These are phyloP conservation scores for Tillandsia fasciculata DNA, from an alignment of 176 grass and related monocot genomes.

Conservation along the genomic window DNA sequence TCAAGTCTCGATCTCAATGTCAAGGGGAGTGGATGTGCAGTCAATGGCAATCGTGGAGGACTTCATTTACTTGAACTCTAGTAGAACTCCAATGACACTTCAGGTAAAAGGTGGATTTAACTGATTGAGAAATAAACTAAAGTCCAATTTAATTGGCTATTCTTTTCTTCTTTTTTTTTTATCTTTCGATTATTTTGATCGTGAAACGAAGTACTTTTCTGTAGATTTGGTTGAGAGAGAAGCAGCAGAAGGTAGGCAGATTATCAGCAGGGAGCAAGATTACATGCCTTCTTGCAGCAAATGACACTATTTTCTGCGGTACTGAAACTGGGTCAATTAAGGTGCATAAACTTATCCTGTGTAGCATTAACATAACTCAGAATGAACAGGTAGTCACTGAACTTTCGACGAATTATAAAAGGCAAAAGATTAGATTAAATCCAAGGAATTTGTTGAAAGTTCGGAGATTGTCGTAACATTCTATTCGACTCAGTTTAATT, in stretches of 20 bases:
- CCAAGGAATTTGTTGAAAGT: too few relatives aligned
- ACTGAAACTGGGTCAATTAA: constrained; percentile 75
- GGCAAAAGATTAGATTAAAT: too few relatives aligned
- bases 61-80: constrained; percentile 92
- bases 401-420: too few relatives aligned
- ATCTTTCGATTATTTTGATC: constrained; percentile 9
- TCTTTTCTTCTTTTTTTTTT: not conserved
- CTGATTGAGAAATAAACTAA: not conserved
- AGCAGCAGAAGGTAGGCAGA: constrained; percentile 76
- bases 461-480: too few relatives aligned
- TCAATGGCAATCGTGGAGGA: constrained; percentile 84
- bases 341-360: constrained; percentile 21
- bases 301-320: constrained; percentile 77
- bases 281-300: constrained; percentile 66
- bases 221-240: constrained; percentile 95
- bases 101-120: constrained; percentile 36
- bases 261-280: constrained; percentile 83
- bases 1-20: constrained; percentile 33
- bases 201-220: not conserved
- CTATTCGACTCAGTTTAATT: too few relatives aligned
- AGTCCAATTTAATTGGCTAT: not conserved
- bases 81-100: constrained; percentile 52
- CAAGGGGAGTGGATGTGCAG: constrained; percentile 44
- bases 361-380: too few relatives aligned
- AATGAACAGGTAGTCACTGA: too few relatives aligned